Base-by-base conservation (phyloP, 306 rosid genomes). In the Quercus parvula region DNA sequence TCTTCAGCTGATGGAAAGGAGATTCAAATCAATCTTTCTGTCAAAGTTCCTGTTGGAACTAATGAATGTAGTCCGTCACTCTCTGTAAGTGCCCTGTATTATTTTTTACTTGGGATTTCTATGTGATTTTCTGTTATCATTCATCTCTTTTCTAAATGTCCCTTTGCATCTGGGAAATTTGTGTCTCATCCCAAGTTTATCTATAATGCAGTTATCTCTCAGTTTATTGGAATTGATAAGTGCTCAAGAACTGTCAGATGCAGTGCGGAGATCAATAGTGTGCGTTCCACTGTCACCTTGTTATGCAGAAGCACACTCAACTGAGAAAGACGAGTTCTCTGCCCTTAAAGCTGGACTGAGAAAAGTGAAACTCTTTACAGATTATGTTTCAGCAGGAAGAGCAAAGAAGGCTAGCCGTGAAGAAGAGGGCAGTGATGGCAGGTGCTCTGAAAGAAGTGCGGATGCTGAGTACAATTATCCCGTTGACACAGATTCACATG, bases 311-410 rank as follows among this genome's bases (percentile, higher is more conserved):
- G 51, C 84, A 76, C 77, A 62, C n/a, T 71, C 89, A 54, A 76
- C 74, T n/a, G 98, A 93, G 78, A 93, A 96, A 81, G 98, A 91
- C 6, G 98, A 91, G 73, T 84, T 93, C 75, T 96, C 99, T 46
- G 94, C 98, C 3, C 89, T 93, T 61, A 93, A 93, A 90, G 99
- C 99, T 31, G 96, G 98, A 69, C 90, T 96, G 69, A 87, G 94
- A 81, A 93, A 96, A 85, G 98, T 96, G 8, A 96, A 93, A 85
- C 87, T 86, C 76, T 90, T 96, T 70, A 91, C 91, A 0, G 98
- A 94, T 75, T 93, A 90, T 74, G 97, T 96, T 2, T 89, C 99
- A 0, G n/a, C 89, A 2, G 83, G 92, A 83, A 93, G 87, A 75
- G 88, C 86, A 0, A 93, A 88, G 62, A 96, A 91, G 85, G 85